Evolutionary conservation across 306 rosid species (phyloP).

Genomic region (Carpinus fangiana): DNA sequence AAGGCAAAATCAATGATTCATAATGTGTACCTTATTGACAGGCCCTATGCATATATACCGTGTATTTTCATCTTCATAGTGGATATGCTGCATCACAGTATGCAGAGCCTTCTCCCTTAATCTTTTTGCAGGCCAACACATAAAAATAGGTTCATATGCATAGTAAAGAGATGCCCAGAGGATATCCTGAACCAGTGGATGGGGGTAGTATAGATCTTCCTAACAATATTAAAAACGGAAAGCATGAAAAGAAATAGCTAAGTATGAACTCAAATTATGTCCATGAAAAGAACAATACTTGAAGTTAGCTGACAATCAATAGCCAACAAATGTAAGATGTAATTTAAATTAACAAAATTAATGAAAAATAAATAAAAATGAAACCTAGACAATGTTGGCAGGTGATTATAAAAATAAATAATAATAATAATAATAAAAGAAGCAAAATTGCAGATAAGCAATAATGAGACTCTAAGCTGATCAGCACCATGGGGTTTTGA

Average conservation of each 20-base stretch:
- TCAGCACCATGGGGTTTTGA: neutral
- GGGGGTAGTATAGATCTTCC: conserved; percentile 93
- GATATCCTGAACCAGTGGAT: conserved; percentile 75
- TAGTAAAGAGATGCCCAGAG: conserved; percentile 79
- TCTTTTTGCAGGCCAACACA: conserved; percentile 81
- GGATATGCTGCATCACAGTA: conserved; percentile 64
- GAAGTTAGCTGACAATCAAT: neutral
- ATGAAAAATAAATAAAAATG: neutral
- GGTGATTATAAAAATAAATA: neutral
- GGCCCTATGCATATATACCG: conserved; percentile 90
- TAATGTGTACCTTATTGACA: conserved; percentile 68
- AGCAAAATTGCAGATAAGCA: neutral
- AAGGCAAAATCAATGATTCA: neutral
- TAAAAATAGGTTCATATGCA: conserved; percentile 63
- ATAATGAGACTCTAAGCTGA: neutral
- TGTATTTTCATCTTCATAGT: conserved; percentile 94
- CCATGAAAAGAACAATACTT: neutral
- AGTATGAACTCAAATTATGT: neutral
- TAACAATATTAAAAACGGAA: conserved; percentile 23
- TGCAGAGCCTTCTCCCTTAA: conserved; percentile 70
- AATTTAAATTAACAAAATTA: neutral
- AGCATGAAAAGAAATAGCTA: neutral
- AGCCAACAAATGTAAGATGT: neutral
- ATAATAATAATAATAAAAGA: no score
- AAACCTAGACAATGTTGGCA: neutral